phyloP scores from a whole-genome alignment of 2,329 filamentous ascomycete species.

The Aureobasidium lini region DNA sequence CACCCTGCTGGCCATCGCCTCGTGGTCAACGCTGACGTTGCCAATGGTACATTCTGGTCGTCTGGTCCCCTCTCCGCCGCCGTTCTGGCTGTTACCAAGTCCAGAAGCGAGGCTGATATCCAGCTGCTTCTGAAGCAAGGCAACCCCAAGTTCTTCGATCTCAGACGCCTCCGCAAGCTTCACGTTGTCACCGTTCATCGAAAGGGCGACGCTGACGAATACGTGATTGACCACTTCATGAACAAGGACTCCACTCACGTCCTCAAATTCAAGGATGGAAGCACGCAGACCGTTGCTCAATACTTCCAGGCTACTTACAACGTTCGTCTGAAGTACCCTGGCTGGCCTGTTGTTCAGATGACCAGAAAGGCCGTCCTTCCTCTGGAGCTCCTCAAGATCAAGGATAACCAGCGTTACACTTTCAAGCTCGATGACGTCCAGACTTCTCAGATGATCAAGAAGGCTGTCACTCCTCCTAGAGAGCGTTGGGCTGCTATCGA shows the following conservation, averaged over 20 bases:
- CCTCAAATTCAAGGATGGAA: conserved; percentile 34
- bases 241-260: conserved; percentile 35
- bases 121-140: conserved; percentile 5
- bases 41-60: conserved; percentile 84
- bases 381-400: conserved; percentile 48
- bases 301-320: conserved; percentile 50
- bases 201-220: conserved; percentile 33
- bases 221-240: conserved; percentile 45
- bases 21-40: conserved; percentile 81
- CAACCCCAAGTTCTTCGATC: conserved; percentile 21
- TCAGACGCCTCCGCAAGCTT: conserved; percentile 37
- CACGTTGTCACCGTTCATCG: conserved; percentile 36
- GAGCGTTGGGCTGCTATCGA: conserved; percentile 63
- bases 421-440: conserved; percentile 54
- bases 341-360: conserved; percentile 52
- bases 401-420: conserved; percentile 49
- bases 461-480: conserved; percentile 71
- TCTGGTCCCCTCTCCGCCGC: conserved; percentile 30
- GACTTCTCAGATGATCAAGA: conserved; percentile 85
- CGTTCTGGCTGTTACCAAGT: conserved; percentile 26
- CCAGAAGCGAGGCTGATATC: conserved; percentile 22
- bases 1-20: conserved; percentile 50
- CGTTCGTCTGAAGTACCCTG: conserved; percentile 35
- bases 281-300: conserved; percentile 45
- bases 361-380: conserved; percentile 49